A percentile compares a stretch with the other conserved stretches of the same genome.
Evolutionary conservation across 2,329 filamentous ascomycete species (phyloP).

Genomic region (Teratosphaeria nubilosa): DNA sequence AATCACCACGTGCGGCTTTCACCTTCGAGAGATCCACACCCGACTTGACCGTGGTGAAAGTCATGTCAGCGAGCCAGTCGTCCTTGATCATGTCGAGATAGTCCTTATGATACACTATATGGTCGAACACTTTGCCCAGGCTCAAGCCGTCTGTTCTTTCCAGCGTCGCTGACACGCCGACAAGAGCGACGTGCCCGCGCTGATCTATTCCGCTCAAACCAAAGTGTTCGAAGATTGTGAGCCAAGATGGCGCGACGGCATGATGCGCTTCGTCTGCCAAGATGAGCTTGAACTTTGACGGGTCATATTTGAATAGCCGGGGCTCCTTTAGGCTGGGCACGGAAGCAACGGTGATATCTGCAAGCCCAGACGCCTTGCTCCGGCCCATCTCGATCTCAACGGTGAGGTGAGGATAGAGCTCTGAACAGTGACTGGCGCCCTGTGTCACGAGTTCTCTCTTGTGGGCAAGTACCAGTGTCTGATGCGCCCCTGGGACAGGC

Average conservation of each 20-base stretch:
- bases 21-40: slow-evolving; percentile 61
- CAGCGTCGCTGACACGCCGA: slow-evolving; percentile 80
- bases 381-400: slow-evolving; percentile 90
- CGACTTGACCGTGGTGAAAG: slow-evolving; percentile 86
- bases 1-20: slow-evolving; percentile 61
- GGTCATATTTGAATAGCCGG: slow-evolving; percentile 74
- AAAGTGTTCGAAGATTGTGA: slow-evolving; percentile 69
- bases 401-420: slow-evolving; percentile 66
- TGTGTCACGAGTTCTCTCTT: slow-evolving; percentile 90
- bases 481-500: slow-evolving; percentile 48
- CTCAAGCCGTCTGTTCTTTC: slow-evolving; percentile 74
- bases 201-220: slow-evolving; percentile 37
- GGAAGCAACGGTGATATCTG: slow-evolving; percentile 90
- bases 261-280: slow-evolving; percentile 96
- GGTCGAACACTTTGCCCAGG: slow-evolving; percentile 76
- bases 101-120: slow-evolving; percentile 91
- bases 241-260: slow-evolving; percentile 76
- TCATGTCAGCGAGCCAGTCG: slow-evolving; percentile 83
- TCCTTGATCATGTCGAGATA: slow-evolving; percentile 75
- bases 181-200: slow-evolving; percentile 45
- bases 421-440: slow-evolving; percentile 72
- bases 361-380: slow-evolving; percentile 62
- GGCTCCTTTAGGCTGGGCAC: slow-evolving; percentile 69
- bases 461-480: slow-evolving; percentile 86
- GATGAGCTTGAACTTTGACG: slow-evolving; percentile 71